These are phyloP conservation scores for Mycena rosella DNA, from an alignment of 768 basidiomycete species.

Conservation along the genomic window DNA sequence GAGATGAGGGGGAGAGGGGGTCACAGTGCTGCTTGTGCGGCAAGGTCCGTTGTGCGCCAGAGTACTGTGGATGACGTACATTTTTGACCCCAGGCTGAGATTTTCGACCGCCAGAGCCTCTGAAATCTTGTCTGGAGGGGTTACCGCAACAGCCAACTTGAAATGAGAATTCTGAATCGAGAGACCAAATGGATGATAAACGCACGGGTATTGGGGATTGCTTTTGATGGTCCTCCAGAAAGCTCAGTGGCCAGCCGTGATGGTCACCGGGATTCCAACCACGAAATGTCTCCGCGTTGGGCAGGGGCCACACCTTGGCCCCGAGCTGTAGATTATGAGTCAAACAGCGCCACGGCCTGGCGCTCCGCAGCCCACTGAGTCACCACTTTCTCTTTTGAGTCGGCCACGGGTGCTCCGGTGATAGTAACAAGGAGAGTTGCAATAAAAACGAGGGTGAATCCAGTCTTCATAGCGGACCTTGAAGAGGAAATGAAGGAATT, in stretches of 20 bases:
- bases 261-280: conserved; percentile 19
- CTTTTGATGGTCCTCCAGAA: background rate
- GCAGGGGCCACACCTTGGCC: conserved; percentile 1
- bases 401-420: background rate
- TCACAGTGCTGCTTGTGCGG: background rate
- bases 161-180: too few species aligned
- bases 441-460: background rate
- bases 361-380: conserved; percentile 12
- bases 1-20: background rate
- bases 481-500: too few species aligned
- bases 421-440: background rate
- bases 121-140: too few species aligned
- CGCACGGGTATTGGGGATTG: background rate
- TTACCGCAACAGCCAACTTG: too few species aligned
- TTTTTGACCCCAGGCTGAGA: background rate
- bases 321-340: background rate
- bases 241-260: background rate
- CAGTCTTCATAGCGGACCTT: conserved; percentile 1
- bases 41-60: background rate
- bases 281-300: conserved; percentile 1
- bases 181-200: too few species aligned
- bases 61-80: background rate
- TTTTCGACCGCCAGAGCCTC: background rate
- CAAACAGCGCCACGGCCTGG: conserved; percentile 1
- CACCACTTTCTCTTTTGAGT: background rate